Evolutionary conservation across 192 early-diverging fungal genomes (phyloP).

Genomic region (Powellomyces hirtus): DNA sequence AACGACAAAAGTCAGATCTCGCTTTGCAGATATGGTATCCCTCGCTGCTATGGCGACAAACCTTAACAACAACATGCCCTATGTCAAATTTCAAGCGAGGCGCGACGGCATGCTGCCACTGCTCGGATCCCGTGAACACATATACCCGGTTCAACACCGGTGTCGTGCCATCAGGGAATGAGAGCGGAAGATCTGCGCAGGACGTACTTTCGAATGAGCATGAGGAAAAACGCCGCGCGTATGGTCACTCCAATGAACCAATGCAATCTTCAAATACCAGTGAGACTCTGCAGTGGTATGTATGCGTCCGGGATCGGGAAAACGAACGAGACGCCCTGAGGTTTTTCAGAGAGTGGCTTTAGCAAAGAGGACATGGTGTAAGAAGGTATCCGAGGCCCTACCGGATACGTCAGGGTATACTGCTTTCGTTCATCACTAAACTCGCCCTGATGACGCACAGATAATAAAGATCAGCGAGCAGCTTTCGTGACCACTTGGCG

Average conservation of each 20-base stretch:
- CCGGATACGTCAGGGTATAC: slow-evolving; percentile 71
- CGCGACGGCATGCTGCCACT: slow-evolving; percentile 46
- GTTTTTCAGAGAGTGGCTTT: neutral
- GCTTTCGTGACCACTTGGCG: neutral
- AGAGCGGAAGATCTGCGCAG: slow-evolving; percentile 59
- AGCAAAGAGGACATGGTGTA: neutral
- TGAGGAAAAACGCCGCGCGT: neutral
- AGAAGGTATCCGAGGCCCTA: slow-evolving; percentile 31
- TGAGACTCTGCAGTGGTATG: slow-evolving; percentile 29
- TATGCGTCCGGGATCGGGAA: slow-evolving; percentile 68
- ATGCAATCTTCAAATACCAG: slow-evolving; percentile 18
- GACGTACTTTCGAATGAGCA: neutral
- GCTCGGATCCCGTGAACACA: slow-evolving; percentile 51
- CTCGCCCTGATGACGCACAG: slow-evolving; percentile 60
- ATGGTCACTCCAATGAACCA: neutral
- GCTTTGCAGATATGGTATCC: neutral
- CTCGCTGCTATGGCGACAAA: neutral
- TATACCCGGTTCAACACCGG: slow-evolving; percentile 64
- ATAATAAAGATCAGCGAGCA: too few relatives aligned
- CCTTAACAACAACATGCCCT: neutral
- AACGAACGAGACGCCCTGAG: slow-evolving; percentile 69
- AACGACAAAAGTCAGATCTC: neutral
- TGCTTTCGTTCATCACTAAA: slow-evolving; percentile 47
- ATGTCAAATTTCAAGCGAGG: slow-evolving; percentile 20
- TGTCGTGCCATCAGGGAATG: slow-evolving; percentile 73